Base-by-base conservation (phyloP, 116 monocot species). In the Zostera marina region DNA sequence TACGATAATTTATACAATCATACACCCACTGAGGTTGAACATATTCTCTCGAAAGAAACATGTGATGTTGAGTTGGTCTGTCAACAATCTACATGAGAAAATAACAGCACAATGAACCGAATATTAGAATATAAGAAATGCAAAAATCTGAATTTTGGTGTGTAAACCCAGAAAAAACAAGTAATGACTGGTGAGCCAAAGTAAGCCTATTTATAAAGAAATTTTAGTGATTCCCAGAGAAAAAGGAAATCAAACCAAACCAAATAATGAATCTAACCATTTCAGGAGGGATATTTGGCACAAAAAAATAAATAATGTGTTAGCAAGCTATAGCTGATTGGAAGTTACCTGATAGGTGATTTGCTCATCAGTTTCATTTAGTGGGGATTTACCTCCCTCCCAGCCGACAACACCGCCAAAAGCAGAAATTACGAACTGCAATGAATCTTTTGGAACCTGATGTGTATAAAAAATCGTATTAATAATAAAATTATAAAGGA, bases 41-140 rank as follows among this genome's bases (percentile, higher is more conserved):
- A 75, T 98, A 98, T 61, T 86, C 83, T 74, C 98, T 85, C n/a
- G 98, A 86, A 52, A 98, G 90, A 79, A 83, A 90, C n/a, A 72
- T 70, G 66, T 83, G 98, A 9, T 90, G 83, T 59, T 90, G 80
- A 54, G 78, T 76, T 49, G 90, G 90, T 52, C 90, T 80, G 68
- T 98, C 98, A 69, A 98, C 86, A 75, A 98, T 90, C 98, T 98
- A 77, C 55, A 73, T 20, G 17, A 47, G 9, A 4, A 61, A 54
- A 38, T 7, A 51, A 21, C 41, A 53, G 41, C 9, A 32, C 5
- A n/a, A n/a, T 8, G 1, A 4, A 23, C 4, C 14, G 0, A 32
- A 8, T 14, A 61, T 16, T 39, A 40, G 38, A 0, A 16, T 16
- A 56, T 32, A 38, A 17, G 16, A 32, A 56, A 56, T 15, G 38